Evolutionary conservation across 345 rosid genomes (phyloP), one percentile per base, ranked within the genome.

Genomic region (Eucalyptus paniculata): DNA sequence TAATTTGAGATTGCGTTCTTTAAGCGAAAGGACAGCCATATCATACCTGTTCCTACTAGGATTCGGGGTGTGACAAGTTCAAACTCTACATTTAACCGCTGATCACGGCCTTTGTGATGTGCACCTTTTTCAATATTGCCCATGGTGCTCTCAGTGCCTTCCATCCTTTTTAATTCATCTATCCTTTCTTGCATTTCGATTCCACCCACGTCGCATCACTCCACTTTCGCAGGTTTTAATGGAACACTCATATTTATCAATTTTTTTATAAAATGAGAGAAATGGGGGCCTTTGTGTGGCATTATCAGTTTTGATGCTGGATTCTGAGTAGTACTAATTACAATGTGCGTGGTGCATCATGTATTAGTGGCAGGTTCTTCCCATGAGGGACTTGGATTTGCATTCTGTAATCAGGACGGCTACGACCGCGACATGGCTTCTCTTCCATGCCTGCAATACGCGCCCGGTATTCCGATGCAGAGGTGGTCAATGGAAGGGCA

Each of bases 21-120:
- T 4, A 51, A 4, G 23, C 19, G 24, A 53, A 53, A 53, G 8
- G 19, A 53, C 1, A 2, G 24, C 24, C 1, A 0, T 51, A 18
- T 51, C 56, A 51, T 51, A 51, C 56, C 9, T 3, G 10, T 53
- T 53, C 24, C 9, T 53, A 53, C 2, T 53, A 53, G 56, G 24
- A 53, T 53, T 53, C 10, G 4, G 24, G 56, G 2, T 7, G 56
- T 53, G 56, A 49, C 54, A 51, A 37, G 42, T 69, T 69, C 81
- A 34, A 69, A 34, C 81, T 69, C 82, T 72, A 34, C 44, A 24
- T 26, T 26, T 60, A 28, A 28, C n/a, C 67, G 67, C 67, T 60
- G 67, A 60, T 60, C 67, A 60, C n/a, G n/a, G 32, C 67, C 67
- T 60, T 60, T 60, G 15, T 60, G n/a, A 60, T 24, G 67, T 60